Base-by-base conservation (phyloP, 345 rosid species). In the Firmiana major region DNA sequence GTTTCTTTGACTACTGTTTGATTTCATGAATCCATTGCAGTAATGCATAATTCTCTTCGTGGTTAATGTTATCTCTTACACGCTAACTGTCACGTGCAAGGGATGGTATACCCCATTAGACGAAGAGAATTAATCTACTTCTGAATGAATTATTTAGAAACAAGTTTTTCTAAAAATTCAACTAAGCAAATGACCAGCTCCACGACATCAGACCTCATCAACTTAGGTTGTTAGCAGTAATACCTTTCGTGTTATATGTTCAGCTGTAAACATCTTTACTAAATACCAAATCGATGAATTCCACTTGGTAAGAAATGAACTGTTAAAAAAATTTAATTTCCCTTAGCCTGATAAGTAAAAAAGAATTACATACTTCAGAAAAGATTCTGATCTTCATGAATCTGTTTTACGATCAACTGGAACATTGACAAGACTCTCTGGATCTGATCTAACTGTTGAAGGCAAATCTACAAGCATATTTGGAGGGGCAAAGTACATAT, bases 401-500 rank as follows among this genome's bases (percentile, higher is more conserved):
- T 86, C 94, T 71, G 88, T 79, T 82, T 78, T 88, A 71, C 81
- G 85, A 66, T 91, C 96, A 24, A 83, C 75, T 48, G 87, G 59
- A 76, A 90, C 82, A 79, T 89, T 89, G 79, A 84, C 77, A n/a
- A 92, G 88, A 76, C 77, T 86, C 80, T 88, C 97, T 1, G 94
- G 79, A 79, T 80, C 80, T 1, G 86, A 64, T 86, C 88, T 90
- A 9, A 65, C 74, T 12, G 86, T 54, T 51, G 84, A 15, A 6
- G 97, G 93, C 79, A 86, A 76, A 78, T 89, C 97, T 57, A 93
- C 75, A 28, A 92, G 97, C 87, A 81, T 85, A 71, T 40, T 55
- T 53, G 93, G 90, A 62, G 97, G 93, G 22, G 97, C 93, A 83
- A 96, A 93, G 78, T 94, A 96, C 97, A 93, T 91, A 78, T 94